Evolutionary conservation across 78 protist species (phyloP), one percentile per base, ranked within the genome.

Genomic region (Dictyostelium capitatum): DNA sequence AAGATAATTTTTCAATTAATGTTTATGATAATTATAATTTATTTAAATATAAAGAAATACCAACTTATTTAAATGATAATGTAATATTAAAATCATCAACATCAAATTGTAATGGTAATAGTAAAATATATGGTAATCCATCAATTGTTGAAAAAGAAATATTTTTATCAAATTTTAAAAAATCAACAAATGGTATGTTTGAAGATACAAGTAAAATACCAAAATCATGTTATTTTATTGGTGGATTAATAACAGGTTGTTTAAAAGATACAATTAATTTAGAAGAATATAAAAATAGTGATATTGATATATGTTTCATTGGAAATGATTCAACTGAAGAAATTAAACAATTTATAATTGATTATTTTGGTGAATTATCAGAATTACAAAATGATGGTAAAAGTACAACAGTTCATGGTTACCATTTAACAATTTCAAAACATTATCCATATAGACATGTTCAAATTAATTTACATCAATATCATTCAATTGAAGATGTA

Each of bases 391-490:
- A 3, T 12, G 46, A 64, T 30, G 15, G 15, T 51, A 64, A 64
- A 64, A 64, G 41, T 25, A 28, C 73, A 23, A 64, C 73, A 14
- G 28, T 64, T 4, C 43, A 64, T 64, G 73, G 73, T 14, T 2
- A n/a, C 0, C 87, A 43, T 23, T 43, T 62, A 43, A 70, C 80
- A 32, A 28, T 83, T 41, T 67, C 62, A 10, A 23, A 57, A 20
- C 81, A 83, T 43, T 73, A 73, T 28, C 91, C 91, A 54, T 5
- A 73, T 25, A 70, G 82, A 54, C 80, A 73, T 53, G 43, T 73
- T 25, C 91, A 83, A 74, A 51, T 83, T 48, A 73, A 57, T 28
- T n/a, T 28, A 11, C n/a, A 23, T 12, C 0, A 1, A 19, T 41
- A 48, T 25, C 14, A 12, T 11, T 10, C 51, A 15, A 54, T 82